Conservation (phyloP, 1,284 basidiomycete genomes). For the Leccinum subfulvum region DNA sequence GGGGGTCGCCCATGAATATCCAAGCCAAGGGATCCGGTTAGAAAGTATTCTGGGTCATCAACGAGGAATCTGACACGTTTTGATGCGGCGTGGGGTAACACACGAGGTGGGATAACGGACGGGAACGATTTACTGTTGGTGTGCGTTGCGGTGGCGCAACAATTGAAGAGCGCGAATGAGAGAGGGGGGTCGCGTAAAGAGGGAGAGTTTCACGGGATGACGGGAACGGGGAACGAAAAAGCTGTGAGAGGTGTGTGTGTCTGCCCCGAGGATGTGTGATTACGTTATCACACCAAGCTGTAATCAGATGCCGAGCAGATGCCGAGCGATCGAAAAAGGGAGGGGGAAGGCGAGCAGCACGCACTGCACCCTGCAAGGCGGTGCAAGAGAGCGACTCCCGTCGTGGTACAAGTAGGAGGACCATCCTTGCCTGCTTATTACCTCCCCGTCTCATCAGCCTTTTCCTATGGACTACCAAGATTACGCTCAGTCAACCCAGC, state of each 20-base stretch:
- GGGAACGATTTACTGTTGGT: background rate
- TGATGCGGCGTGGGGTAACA: constrained; percentile 24
- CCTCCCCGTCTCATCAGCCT: background rate
- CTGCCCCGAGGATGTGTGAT: background rate
- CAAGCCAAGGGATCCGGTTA: background rate
- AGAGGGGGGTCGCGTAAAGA: background rate
- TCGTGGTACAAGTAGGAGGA: constrained; percentile 17
- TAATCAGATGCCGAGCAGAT: constrained; percentile 8
- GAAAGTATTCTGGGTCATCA: background rate
- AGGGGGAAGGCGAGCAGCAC: constrained; percentile 1
- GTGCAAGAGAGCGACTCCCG: constrained; percentile 10
- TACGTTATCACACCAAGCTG: constrained; percentile 16
- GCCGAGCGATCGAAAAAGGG: constrained; percentile 1
- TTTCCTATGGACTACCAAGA: constrained; percentile 22
- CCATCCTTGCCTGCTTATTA: background rate
- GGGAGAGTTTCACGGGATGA: constrained; percentile 6
- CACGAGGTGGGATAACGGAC: constrained; percentile 8
- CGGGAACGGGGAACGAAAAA: background rate
- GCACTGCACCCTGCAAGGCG: constrained; percentile 11
- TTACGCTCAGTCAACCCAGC: constrained; percentile 10
- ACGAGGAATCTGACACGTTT: constrained; percentile 21
- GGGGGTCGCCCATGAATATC: background rate
- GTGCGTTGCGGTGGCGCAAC: constrained; percentile 1
- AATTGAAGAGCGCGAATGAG: constrained; percentile 5
- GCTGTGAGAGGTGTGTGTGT: constrained; percentile 6